Percentiles rank a stretch among this genome's conserved stretches.
These are phyloP conservation scores for Trypanosoma melophagium DNA, from an alignment of 208 protist species.

Conservation along the genomic window DNA sequence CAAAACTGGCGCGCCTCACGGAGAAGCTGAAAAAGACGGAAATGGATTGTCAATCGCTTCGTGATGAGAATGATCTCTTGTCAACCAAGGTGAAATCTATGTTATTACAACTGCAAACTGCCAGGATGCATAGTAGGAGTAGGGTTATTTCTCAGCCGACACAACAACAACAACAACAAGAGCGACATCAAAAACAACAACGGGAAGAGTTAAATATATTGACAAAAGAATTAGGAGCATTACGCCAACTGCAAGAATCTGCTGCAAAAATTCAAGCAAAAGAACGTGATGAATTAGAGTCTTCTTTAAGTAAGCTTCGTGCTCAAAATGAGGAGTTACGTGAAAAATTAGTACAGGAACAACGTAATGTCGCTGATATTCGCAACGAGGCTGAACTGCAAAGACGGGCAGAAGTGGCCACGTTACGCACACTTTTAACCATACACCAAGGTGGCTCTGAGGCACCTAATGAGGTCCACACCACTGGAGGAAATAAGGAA, in stretches of 20 bases:
- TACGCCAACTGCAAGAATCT: conserved; percentile 25
- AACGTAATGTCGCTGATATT: conserved; percentile 21
- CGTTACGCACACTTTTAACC: conserved; percentile 30
- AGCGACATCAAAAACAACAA: conserved; percentile 18
- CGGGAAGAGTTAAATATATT: conserved; percentile 17
- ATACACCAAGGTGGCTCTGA: conserved; percentile 19
- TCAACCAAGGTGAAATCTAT: conserved; percentile 29
- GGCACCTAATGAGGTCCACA: neutral
- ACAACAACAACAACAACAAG: conserved; percentile 15
- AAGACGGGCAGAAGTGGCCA: conserved; percentile 22
- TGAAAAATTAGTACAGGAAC: conserved; percentile 1
- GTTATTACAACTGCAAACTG: conserved; percentile 34
- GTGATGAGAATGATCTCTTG: conserved; percentile 25
- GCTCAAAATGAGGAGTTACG: conserved; percentile 15
- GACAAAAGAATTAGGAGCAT: conserved; percentile 18
- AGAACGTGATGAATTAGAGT: conserved; percentile 28
- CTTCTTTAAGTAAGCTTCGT: conserved; percentile 14
- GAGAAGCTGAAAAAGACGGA: conserved; percentile 26
- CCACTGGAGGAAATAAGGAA: neutral
- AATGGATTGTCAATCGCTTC: conserved; percentile 21
- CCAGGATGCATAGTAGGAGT: conserved; percentile 16
- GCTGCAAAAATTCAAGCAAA: conserved; percentile 29
- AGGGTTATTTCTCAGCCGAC: neutral
- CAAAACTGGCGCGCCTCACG: conserved; percentile 9
- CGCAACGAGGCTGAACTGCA: conserved; percentile 25